Evolutionary conservation across 192 early-diverging fungal genomes (phyloP), one percentile per base, ranked within the genome.

Genomic region (Chytriomyces hyalinus): DNA sequence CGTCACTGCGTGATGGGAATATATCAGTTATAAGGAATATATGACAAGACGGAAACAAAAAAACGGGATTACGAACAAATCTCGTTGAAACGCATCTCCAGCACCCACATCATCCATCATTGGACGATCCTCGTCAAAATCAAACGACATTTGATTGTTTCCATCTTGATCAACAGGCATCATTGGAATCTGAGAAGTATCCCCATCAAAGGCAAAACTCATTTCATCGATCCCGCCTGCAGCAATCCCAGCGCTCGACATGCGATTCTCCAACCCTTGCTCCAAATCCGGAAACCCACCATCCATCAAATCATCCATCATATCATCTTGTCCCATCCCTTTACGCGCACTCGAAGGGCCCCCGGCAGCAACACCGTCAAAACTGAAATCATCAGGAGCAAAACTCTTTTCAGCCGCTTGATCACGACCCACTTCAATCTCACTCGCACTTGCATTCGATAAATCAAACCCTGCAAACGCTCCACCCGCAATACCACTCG

Each of bases 391-490:
- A 43, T 71, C 69, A 17, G 47, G 48, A 51, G 15, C 24, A 45
- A 75, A 75, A 65, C 22, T 24, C 8, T 20, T 13, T 47, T 65
- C 44, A 15, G 8, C 17, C 2, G 26, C 9, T 13, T 20, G 8
- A 46, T 49, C 48, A 81, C 89, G 87, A 51, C 84, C 87, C 6
- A 87, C 86, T 77, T 90, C 89, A 68, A 90, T 84, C 62, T 88
- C 89, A 11, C 81, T 63, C n/a, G 82, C 80, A 43, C 60, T 73
- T 10, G 50, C 24, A 22, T 43, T 22, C 5, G 61, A 26, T 17
- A 50, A 3, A 50, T 62, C 61, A 26, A 61, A 63, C 0, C 71
- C 71, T 4, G 60, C 24, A 26, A 62, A 45, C 6, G 43, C 45
- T 57, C 15, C 15, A 1, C 53, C 53, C 36, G 36, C 36, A 4